Evolutionary conservation across 2,329 filamentous ascomycete species (phyloP).

Genomic region (Colletotrichum caudatum): DNA sequence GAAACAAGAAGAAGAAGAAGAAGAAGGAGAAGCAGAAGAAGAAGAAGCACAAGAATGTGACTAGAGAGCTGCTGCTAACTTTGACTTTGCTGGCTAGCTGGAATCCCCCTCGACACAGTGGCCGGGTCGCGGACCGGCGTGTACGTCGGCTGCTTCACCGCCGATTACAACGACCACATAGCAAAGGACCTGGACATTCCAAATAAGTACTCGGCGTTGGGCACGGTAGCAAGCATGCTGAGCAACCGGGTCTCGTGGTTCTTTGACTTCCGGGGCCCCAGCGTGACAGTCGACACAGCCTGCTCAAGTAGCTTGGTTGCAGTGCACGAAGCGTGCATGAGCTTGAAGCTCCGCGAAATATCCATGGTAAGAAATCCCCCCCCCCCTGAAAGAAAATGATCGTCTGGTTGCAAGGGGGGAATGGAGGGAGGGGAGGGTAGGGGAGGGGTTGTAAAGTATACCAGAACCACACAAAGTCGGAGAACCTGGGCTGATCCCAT

Average conservation of each 20-base stretch:
- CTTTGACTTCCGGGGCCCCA: slow-evolving; percentile 51
- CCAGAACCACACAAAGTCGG: background rate
- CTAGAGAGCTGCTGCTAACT: background rate
- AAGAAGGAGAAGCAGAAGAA: background rate
- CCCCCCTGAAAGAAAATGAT: too few species aligned
- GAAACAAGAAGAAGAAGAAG: background rate
- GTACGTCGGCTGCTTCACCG: slow-evolving; percentile 48
- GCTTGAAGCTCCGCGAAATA: slow-evolving; percentile 38
- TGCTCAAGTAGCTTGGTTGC: slow-evolving; percentile 54
- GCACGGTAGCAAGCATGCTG: slow-evolving; percentile 48
- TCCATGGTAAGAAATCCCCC: slow-evolving; percentile 38
- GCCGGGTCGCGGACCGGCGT: slow-evolving; percentile 42
- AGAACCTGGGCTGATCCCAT: slow-evolving; percentile 52
- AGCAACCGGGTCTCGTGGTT: slow-evolving; percentile 54
- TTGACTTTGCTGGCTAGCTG: slow-evolving; percentile 29
- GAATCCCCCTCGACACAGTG: slow-evolving; percentile 43
- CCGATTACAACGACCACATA: slow-evolving; percentile 44
- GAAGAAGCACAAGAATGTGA: background rate
- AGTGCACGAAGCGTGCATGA: slow-evolving; percentile 48
- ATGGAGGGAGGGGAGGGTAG: background rate
- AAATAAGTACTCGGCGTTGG: slow-evolving; percentile 46
- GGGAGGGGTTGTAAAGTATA: background rate
- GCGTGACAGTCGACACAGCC: slow-evolving; percentile 54
- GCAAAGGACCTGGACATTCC: slow-evolving; percentile 37
- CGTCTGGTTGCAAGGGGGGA: too few species aligned